These are phyloP conservation scores for Brassica incana DNA, from an alignment of 345 rosid species.

Conservation along the genomic window DNA sequence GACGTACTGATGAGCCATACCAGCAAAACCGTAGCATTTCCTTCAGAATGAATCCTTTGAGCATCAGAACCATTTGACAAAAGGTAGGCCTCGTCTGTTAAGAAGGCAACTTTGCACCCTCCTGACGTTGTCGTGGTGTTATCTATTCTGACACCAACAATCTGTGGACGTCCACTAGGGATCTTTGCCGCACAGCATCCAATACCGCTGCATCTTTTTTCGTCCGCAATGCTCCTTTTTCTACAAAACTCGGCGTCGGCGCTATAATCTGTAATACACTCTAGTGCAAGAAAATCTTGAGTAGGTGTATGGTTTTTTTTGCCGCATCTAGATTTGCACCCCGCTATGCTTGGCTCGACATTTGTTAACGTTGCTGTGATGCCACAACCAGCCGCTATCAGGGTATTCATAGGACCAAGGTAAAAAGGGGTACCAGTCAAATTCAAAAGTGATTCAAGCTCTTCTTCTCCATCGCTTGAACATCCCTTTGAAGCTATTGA, in stretches of 20 bases:
- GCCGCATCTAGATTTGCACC: constrained; percentile 43
- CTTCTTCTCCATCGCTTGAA: neutral
- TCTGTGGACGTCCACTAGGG: neutral
- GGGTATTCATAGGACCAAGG: constrained; percentile 26
- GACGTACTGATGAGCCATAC: neutral
- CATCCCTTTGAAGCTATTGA: constrained; percentile 19
- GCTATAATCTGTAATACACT: neutral
- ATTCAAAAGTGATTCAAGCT: neutral
- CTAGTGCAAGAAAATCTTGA: neutral
- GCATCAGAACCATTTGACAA: neutral
- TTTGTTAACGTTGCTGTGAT: neutral
- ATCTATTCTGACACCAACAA: neutral
- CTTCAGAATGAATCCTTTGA: neutral
- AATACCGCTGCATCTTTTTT: neutral
- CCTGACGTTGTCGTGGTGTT: neutral
- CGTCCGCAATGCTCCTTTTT: neutral
- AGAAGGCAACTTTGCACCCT: neutral
- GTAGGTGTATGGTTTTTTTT: neutral
- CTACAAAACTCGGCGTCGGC: neutral
- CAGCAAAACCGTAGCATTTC: neutral
- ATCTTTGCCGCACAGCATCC: neutral
- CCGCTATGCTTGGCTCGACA: constrained; percentile 10
- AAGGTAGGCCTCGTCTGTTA: neutral
- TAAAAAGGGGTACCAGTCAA: constrained; percentile 24
- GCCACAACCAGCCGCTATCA: constrained; percentile 42